These are phyloP conservation scores for Colletotrichum somersetense DNA, from an alignment of 2,329 filamentous ascomycete genomes.

Conservation along the genomic window DNA sequence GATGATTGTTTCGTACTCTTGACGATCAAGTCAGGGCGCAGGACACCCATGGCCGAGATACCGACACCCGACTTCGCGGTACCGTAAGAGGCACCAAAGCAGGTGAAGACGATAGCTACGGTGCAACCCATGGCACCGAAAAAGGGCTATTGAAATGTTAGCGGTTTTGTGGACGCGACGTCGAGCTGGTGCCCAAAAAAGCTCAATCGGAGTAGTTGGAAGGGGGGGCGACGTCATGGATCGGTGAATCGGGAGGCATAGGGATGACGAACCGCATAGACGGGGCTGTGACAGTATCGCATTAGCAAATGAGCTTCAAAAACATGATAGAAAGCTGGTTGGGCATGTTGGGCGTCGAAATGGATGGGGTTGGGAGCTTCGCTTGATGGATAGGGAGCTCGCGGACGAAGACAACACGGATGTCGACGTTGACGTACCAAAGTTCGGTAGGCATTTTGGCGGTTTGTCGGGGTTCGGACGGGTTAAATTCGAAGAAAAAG, in stretches of 20 bases:
- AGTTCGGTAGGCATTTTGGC: constrained; percentile 82
- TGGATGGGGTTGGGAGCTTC: constrained; percentile 49
- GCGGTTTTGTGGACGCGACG: constrained; percentile 44
- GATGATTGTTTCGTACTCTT: constrained; percentile 80
- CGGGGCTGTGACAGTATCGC: constrained; percentile 73
- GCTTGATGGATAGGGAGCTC: constrained; percentile 49
- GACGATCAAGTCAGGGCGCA: constrained; percentile 97
- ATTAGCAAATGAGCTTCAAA: constrained; percentile 44
- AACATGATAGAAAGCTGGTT: constrained; percentile 15
- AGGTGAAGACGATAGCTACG: constrained; percentile 96
- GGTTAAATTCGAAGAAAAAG: constrained; percentile 37
- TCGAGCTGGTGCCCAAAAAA: constrained; percentile 31
- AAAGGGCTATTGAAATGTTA: constrained; percentile 74
- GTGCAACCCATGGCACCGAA: constrained; percentile 99
- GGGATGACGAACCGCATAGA: constrained; percentile 91
- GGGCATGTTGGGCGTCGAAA: constrained; percentile 11
- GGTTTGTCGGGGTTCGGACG: constrained; percentile 47
- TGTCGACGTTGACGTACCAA: constrained; percentile 73
- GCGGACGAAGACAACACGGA: constrained; percentile 50
- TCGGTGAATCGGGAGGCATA: constrained; percentile 40
- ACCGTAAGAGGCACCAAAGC: constrained; percentile 96
- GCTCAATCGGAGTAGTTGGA: constrained; percentile 38
- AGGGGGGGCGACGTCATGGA: constrained; percentile 43
- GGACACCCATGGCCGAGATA: constrained; percentile 98
- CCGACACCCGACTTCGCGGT: constrained; percentile 99